phyloP scores from a whole-genome alignment of 108 stramenopile genomes.

The Stephanodiscus minutulus region DNA sequence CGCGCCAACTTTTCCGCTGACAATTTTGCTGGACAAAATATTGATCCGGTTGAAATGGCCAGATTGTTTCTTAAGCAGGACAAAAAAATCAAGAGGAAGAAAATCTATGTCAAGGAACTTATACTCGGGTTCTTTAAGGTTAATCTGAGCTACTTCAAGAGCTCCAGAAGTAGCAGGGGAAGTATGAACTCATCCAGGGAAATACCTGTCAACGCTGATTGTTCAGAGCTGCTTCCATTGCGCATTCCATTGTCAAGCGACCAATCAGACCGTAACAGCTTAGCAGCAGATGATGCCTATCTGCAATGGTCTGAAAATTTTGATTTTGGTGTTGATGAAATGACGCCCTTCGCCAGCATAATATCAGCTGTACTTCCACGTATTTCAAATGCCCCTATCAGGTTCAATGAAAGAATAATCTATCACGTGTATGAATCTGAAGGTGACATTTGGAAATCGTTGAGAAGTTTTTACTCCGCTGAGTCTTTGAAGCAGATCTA shows the following conservation, averaged over 20 bases:
- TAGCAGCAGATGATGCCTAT: conserved; percentile 35
- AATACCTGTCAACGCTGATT: not conserved
- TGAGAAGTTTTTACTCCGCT: conserved; percentile 38
- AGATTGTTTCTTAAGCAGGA: not conserved
- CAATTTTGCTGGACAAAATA: conserved; percentile 24
- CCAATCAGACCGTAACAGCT: not conserved
- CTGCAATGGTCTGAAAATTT: conserved; percentile 46
- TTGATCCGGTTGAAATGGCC: conserved; percentile 8
- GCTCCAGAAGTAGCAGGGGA: conserved; percentile 23
- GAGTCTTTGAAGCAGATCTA: conserved; percentile 89
- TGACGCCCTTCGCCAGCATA: conserved; percentile 20
- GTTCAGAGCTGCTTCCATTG: conserved; percentile 15
- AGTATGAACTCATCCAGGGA: conserved; percentile 12
- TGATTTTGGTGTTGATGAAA: conserved; percentile 14
- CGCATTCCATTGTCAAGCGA: conserved; percentile 9
- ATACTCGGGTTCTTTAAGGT: conserved; percentile 74
- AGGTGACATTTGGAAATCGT: conserved; percentile 42
- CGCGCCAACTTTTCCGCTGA: conserved; percentile 14
- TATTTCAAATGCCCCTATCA: conserved; percentile 81
- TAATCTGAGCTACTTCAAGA: conserved; percentile 82
- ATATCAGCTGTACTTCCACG: conserved; percentile 64
- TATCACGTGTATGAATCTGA: conserved; percentile 42
- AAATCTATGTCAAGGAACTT: conserved; percentile 77
- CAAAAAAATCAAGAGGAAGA: conserved; percentile 19
- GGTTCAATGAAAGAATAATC: conserved; percentile 70